phyloP scores from a whole-genome alignment of 2,329 filamentous ascomycete genomes.

The Aspergillus tanneri region DNA sequence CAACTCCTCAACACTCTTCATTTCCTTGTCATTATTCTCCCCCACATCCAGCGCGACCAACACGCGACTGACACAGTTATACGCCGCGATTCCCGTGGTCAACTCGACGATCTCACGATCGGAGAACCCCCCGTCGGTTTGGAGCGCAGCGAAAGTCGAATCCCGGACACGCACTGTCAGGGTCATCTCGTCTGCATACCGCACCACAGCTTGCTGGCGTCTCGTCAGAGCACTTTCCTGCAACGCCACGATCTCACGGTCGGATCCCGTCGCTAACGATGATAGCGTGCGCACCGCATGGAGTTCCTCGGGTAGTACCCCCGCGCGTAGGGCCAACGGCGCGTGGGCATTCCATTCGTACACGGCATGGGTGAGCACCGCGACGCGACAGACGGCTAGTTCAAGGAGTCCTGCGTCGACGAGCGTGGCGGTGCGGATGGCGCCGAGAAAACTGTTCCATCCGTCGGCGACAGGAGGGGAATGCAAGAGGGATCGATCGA shows the following conservation, averaged over 20 bases:
- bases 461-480: constrained; percentile 72
- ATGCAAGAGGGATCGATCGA: constrained; percentile 76
- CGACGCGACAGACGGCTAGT: constrained; percentile 76
- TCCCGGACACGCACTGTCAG: constrained; percentile 67
- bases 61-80: constrained; percentile 86
- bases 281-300: constrained; percentile 56
- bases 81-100: constrained; percentile 79
- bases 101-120: constrained; percentile 80
- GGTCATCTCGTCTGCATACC: constrained; percentile 83
- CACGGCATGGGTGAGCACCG: constrained; percentile 74
- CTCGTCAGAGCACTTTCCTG: constrained; percentile 48
- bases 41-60: constrained; percentile 74
- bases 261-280: constrained; percentile 39
- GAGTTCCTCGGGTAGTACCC: constrained; percentile 43
- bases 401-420: constrained; percentile 61
- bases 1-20: constrained; percentile 68
- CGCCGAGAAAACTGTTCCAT: constrained; percentile 58
- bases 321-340: constrained; percentile 55
- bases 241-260: constrained; percentile 44
- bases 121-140: constrained; percentile 58
- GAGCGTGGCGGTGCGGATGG: constrained; percentile 53
- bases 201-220: constrained; percentile 66
- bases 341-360: constrained; percentile 84
- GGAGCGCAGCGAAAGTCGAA: constrained; percentile 61
- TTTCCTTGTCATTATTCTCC: constrained; percentile 49